phyloP scores from a whole-genome alignment of 805 yeast genomes.

The Pichia membranifaciens region DNA sequence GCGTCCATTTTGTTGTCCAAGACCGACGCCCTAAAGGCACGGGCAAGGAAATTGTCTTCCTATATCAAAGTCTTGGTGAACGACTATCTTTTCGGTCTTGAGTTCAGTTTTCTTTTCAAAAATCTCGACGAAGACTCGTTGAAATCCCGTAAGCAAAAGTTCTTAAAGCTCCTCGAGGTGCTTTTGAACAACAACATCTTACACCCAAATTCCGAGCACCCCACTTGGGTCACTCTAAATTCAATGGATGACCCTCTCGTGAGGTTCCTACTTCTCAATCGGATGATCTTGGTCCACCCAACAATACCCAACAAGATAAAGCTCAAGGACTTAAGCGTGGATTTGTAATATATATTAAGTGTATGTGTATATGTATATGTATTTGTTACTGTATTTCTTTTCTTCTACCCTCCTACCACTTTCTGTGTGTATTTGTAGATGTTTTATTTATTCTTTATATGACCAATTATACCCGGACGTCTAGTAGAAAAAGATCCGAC shows the following conservation, averaged over 20 bases:
- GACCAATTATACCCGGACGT: background rate
- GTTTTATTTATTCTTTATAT: background rate
- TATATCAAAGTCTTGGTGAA: conserved; percentile 24
- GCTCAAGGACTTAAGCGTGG: conserved; percentile 20
- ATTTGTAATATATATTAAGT: conserved; percentile 1
- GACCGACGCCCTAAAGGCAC: conserved; percentile 14
- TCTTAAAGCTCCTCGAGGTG: conserved; percentile 27
- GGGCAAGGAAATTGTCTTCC: conserved; percentile 22
- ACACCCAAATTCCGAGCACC: conserved; percentile 3
- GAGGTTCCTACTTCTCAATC: conserved; percentile 28
- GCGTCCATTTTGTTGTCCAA: conserved; percentile 1
- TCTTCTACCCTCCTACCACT: too few relatives aligned
- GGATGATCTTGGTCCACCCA: conserved; percentile 25
- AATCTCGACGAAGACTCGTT: conserved; percentile 16
- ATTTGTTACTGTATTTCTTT: background rate
- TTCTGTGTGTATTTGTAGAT: too few relatives aligned
- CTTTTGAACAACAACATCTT: conserved; percentile 25
- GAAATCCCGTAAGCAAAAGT: conserved; percentile 18
- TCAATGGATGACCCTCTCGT: conserved; percentile 31
- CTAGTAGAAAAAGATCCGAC: conserved; percentile 37
- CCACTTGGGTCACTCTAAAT: conserved; percentile 19
- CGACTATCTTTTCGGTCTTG: conserved; percentile 25
- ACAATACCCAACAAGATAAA: conserved; percentile 25
- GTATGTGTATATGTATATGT: background rate
- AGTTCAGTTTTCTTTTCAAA: conserved; percentile 21